A percentile compares a stretch with the other conserved stretches of the same genome.
These are phyloP conservation scores for Eucalyptus rudis DNA, from an alignment of 345 rosid species.

Conservation along the genomic window DNA sequence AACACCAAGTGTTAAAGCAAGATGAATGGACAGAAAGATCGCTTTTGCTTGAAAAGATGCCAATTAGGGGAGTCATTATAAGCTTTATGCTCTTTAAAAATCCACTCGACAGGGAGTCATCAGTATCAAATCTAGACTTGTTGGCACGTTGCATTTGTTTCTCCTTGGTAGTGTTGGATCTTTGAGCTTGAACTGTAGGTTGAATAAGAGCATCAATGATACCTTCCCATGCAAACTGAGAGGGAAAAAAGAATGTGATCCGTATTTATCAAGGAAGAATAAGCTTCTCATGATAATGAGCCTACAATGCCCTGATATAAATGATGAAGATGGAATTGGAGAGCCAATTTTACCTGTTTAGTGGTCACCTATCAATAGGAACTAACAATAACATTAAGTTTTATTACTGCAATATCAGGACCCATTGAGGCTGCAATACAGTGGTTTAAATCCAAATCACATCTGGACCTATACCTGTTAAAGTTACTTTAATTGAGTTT, in stretches of 20 bases:
- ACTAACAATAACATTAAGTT: background rate
- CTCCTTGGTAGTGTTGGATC: background rate
- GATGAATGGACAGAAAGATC: conserved; percentile 25
- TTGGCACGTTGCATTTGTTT: background rate
- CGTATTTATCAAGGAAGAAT: background rate
- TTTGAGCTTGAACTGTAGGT: background rate
- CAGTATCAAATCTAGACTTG: background rate
- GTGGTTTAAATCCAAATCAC: background rate
- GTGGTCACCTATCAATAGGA: background rate
- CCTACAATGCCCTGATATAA: background rate
- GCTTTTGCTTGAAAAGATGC: conserved; percentile 28
- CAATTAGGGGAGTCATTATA: conserved; percentile 36
- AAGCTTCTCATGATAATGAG: background rate
- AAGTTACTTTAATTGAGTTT: too few relatives aligned
- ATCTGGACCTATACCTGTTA: background rate
- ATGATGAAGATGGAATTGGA: background rate
- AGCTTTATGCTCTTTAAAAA: conserved; percentile 32
- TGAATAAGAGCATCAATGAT: conserved; percentile 37
- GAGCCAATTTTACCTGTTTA: background rate
- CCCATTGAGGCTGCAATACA: background rate
- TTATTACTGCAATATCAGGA: background rate
- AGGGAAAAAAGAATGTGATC: background rate
- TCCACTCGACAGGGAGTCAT: conserved; percentile 8
- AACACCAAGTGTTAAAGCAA: conserved; percentile 43
- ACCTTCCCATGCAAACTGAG: conserved; percentile 53